Conservation (phyloP, 306 rosid species). For the Purshia tridentata region DNA sequence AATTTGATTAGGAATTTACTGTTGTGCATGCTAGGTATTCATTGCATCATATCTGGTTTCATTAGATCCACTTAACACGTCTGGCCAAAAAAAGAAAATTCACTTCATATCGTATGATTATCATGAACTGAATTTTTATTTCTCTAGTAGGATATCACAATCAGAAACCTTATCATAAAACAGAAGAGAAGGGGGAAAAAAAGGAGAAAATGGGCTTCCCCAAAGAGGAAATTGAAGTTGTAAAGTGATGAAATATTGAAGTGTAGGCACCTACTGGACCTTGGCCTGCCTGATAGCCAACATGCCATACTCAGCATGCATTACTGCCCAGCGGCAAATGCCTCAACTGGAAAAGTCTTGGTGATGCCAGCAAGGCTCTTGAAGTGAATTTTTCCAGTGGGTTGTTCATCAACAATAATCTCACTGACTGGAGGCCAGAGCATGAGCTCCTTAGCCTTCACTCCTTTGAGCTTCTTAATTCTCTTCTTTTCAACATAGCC, state of each 20-base stretch:
- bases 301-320: too few species aligned
- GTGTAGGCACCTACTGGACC: constrained; percentile 3
- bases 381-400: constrained; percentile 73
- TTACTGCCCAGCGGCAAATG: constrained; percentile 86
- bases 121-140: constrained; percentile 2
- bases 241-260: constrained; percentile 8
- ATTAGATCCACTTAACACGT: background rate
- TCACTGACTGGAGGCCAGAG: constrained; percentile 96
- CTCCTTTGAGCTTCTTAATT: too few species aligned
- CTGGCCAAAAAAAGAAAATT: too few species aligned
- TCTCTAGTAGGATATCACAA: background rate
- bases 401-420: too few species aligned
- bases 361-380: constrained; percentile 95
- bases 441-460: too few species aligned
- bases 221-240: background rate
- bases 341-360: constrained; percentile 80
- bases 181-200: background rate
- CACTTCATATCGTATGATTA: background rate
- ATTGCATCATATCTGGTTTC: background rate
- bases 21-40: background rate
- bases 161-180: background rate
- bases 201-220: background rate
- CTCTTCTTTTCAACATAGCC: too few species aligned
- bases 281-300: constrained; percentile 11
- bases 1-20: background rate